phyloP scores from a whole-genome alignment of 73 alveolate species.

The Paramecium sonneborni region DNA sequence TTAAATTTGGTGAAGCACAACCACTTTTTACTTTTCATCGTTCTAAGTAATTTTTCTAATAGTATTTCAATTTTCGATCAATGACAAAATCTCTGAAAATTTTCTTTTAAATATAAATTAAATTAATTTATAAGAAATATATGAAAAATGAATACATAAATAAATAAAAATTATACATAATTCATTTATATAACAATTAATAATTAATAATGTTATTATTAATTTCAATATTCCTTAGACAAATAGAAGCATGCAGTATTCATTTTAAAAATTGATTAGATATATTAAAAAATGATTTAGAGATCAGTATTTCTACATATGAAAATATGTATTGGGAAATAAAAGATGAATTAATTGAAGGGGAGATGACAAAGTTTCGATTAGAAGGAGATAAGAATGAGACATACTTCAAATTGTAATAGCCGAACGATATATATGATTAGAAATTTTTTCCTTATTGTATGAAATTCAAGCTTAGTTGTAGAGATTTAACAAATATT shows the following conservation, averaged over 20 bases:
- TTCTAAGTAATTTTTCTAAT: no score
- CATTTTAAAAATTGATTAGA: neutral
- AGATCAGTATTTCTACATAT: neutral
- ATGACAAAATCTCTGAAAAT: no score
- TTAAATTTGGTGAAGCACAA: no score
- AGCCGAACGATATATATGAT: conserved; percentile 16
- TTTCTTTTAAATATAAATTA: no score
- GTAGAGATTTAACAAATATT: neutral
- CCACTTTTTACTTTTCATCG: no score
- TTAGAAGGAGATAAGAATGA: neutral
- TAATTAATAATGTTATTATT: neutral
- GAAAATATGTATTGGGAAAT: conserved; percentile 9
- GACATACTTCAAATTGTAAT: neutral
- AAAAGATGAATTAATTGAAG: conserved; percentile 10
- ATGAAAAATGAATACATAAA: neutral
- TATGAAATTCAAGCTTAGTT: neutral
- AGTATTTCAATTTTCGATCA: no score
- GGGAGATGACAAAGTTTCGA: neutral
- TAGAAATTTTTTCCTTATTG: neutral
- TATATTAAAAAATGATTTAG: neutral
- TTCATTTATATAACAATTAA: neutral
- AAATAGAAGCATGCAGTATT: neutral
- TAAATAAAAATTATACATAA: neutral
- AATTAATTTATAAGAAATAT: no score
- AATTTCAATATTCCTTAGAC: neutral